Base-by-base conservation (phyloP, 495 filamentous ascomycete species). In the Aspergillus panamensis region DNA sequence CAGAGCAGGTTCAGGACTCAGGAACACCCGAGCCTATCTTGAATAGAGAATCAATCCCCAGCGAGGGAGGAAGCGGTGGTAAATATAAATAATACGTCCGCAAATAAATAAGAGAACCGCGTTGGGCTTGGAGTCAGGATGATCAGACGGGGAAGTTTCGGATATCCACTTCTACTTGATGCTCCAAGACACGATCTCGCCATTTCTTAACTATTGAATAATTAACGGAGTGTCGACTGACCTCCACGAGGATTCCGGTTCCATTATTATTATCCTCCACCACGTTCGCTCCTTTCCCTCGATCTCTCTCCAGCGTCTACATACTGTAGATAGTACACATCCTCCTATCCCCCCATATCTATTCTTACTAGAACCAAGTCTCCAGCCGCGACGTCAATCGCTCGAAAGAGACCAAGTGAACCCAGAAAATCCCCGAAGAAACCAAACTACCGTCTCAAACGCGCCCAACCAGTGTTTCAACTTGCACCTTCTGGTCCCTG, bases 391-490 rank as follows among this genome's bases (percentile, higher is more conserved):
- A 39, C 10, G 14, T 39, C 35, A 10, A 39, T n/a, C n/a, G n/a
- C n/a, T n/a, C n/a, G n/a, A n/a, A n/a, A n/a, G n/a, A n/a, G n/a
- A 12, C 8, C 35, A 39, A 10, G 3, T 8, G 14, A 39, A 12
- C 35, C 14, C 35, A 39, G 35, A n/a, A 39, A 39, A 39, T 39
- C 35, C 35, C 35, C 35, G 35, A 39, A 37, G 44, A 35, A 48
- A 49, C 42, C 19, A 17, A 32, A 39, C 59, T 59, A 54, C 53
- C 35, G 51, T 59, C 61, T 52, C 49, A 48, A 25, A 25, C 25
- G 40, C 45, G 57, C 62, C 44, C 51, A 50, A 56, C 65, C 62
- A 67, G 65, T 60, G 65, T 67, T 64, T 67, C 62, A 65, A 59
- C 49, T 37, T 16, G 3, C 12, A 30, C 32, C 14, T 37, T 48